Evolutionary conservation across 768 basidiomycete species (phyloP).

Genomic region (Kwoniella newhampshirensis): DNA sequence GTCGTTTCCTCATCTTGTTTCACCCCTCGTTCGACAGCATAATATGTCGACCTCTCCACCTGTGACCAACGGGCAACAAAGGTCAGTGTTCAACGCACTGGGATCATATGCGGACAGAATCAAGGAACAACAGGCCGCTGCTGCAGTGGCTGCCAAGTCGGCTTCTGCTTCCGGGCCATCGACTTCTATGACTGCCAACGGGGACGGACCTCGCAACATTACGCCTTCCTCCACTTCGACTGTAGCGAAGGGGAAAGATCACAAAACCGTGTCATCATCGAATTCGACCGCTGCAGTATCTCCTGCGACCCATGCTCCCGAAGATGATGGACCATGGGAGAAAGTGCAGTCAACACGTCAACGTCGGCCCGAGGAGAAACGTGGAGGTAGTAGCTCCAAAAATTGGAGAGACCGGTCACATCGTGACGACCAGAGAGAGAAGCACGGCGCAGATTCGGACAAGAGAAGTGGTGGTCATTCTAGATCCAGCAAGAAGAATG

Average conservation of each 20-base stretch:
- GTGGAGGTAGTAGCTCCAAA: slow-evolving; percentile 20
- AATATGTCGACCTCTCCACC: slow-evolving; percentile 14
- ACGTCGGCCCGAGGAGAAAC: slow-evolving; percentile 14
- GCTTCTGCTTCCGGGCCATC: background rate
- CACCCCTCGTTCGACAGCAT: background rate
- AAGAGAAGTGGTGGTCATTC: slow-evolving; percentile 16
- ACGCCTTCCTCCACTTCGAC: slow-evolving; percentile 14
- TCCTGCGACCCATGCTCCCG: background rate
- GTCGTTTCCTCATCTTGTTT: slow-evolving; percentile 16
- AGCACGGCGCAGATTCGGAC: slow-evolving; percentile 5
- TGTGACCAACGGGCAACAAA: slow-evolving; percentile 6
- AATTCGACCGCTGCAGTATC: slow-evolving; percentile 13
- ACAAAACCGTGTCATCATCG: background rate
- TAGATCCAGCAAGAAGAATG: slow-evolving; percentile 21
- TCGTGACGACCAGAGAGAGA: slow-evolving; percentile 12
- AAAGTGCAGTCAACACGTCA: slow-evolving; percentile 33
- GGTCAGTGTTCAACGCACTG: slow-evolving; percentile 44
- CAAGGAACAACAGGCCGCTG: slow-evolving; percentile 16
- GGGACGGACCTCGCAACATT: slow-evolving; percentile 4
- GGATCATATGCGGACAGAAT: slow-evolving; percentile 47
- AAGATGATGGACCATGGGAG: slow-evolving; percentile 44
- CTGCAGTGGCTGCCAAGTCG: background rate
- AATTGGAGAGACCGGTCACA: slow-evolving; percentile 26
- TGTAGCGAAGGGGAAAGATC: background rate
- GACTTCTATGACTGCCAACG: background rate